Evolutionary conservation across 2,329 filamentous ascomycete species (phyloP).

Genomic region (Diaporthe sp.): DNA sequence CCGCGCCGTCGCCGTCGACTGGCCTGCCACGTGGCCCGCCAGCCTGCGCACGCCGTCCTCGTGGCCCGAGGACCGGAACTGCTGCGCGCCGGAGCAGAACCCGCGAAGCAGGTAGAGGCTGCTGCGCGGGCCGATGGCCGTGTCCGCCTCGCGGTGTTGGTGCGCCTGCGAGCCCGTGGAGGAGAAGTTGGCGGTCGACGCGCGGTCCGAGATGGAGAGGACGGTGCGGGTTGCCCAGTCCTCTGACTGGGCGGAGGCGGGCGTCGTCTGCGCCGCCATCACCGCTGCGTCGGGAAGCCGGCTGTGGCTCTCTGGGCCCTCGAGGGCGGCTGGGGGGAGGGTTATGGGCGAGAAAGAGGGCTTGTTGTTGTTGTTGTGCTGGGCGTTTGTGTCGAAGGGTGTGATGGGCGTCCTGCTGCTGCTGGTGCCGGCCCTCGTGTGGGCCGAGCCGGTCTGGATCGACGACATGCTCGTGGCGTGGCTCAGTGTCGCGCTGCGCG

Average conservation of each 20-base stretch:
- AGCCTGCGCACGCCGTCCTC: conserved; percentile 52
- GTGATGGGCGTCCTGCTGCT: conserved; percentile 20
- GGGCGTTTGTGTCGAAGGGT: conserved; percentile 4
- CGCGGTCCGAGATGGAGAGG: conserved; percentile 20
- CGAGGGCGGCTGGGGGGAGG: conserved; percentile 16
- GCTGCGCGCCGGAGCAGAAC: conserved; percentile 55
- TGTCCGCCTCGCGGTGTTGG: conserved; percentile 44
- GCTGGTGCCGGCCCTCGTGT: not conserved
- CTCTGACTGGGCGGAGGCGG: conserved; percentile 13
- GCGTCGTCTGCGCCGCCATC: not conserved
- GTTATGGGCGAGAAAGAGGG: not conserved
- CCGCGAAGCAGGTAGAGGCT: conserved; percentile 52
- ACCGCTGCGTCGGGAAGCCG: not conserved
- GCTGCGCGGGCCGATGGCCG: conserved; percentile 51
- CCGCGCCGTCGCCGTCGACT: conserved; percentile 23
- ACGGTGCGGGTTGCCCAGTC: conserved; percentile 26
- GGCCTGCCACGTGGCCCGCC: conserved; percentile 42
- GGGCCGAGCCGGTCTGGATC: not conserved
- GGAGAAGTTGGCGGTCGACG: conserved; percentile 32
- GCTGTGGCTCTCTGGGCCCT: not conserved
- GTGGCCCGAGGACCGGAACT: conserved; percentile 51
- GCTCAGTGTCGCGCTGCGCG: conserved; percentile 22
- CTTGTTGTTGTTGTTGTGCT: too few species aligned
- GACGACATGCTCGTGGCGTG: conserved; percentile 29
- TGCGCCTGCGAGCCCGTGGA: conserved; percentile 26